Evolutionary conservation across 768 basidiomycete genomes (phyloP).

Genomic region (Boletus pseudopeckii): DNA sequence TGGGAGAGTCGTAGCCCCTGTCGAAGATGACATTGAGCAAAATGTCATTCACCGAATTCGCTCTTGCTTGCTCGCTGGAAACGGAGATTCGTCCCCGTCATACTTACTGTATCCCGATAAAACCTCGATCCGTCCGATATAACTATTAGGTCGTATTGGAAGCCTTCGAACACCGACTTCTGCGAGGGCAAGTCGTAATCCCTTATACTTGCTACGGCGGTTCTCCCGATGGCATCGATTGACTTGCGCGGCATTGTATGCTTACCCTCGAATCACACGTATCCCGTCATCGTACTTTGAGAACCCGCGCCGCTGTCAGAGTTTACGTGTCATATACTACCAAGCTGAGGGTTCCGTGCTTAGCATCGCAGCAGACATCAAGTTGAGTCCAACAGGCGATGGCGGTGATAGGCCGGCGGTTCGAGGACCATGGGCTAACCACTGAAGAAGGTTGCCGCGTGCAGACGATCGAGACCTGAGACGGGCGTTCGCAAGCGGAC

Average conservation of each 20-base stretch:
- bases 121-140: conserved; percentile 19
- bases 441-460: conserved; percentile 21
- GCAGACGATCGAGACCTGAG: conserved; percentile 13
- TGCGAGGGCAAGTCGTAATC: conserved; percentile 15
- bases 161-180: conserved; percentile 17
- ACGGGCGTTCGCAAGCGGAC: conserved; percentile 1
- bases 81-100: conserved; percentile 28
- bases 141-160: conserved; percentile 18
- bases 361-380: conserved; percentile 7
- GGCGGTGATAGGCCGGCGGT: conserved; percentile 28
- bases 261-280: conserved; percentile 30
- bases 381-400: conserved; percentile 16
- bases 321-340: conserved; percentile 26
- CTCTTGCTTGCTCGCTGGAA: conserved; percentile 22
- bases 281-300: conserved; percentile 12
- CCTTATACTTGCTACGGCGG: conserved; percentile 6
- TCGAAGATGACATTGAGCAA: conserved; percentile 5
- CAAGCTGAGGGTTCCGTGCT: conserved; percentile 7
- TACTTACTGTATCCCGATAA: conserved; percentile 10
- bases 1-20: background rate
- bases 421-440: conserved; percentile 8
- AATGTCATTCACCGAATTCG: conserved; percentile 17
- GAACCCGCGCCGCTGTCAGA: conserved; percentile 28
- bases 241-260: conserved; percentile 15
- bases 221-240: conserved; percentile 33